Conservation (phyloP, 108 stramenopile species). For the Nannochloropsis gaditana region DNA sequence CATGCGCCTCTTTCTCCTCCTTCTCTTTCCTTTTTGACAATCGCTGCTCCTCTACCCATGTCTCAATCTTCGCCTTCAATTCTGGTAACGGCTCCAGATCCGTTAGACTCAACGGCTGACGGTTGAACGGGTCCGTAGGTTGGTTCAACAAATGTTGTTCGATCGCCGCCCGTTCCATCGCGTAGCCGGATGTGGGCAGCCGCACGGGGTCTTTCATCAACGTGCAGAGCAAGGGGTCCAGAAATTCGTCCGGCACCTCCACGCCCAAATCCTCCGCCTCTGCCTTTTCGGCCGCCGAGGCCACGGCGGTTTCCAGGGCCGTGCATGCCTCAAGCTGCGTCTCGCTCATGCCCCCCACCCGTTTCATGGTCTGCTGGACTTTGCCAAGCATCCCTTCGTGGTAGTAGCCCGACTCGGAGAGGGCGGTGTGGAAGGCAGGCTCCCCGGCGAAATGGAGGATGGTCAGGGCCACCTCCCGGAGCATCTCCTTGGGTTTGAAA, state of each 20-base stretch:
- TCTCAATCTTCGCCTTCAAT: slow-evolving; percentile 79
- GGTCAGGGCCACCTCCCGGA: slow-evolving; percentile 76
- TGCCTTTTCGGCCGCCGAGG: slow-evolving; percentile 75
- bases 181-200: slow-evolving; percentile 78
- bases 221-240: slow-evolving; percentile 77
- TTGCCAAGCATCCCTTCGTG: slow-evolving; percentile 64
- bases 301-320: slow-evolving; percentile 31
- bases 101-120: slow-evolving; percentile 72
- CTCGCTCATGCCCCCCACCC: background rate
- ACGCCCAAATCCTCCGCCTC: slow-evolving; percentile 65
- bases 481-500: slow-evolving; percentile 91
- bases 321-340: background rate
- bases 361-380: slow-evolving; percentile 18
- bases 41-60: slow-evolving; percentile 58
- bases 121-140: slow-evolving; percentile 88
- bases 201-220: slow-evolving; percentile 92
- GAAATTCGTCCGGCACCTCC: slow-evolving; percentile 80
- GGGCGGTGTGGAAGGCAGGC: slow-evolving; percentile 65
- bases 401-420: slow-evolving; percentile 80
- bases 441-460: slow-evolving; percentile 70
- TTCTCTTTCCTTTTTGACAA: background rate
- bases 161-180: slow-evolving; percentile 87
- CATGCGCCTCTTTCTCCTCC: slow-evolving; percentile 53
- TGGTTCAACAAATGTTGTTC: slow-evolving; percentile 91
- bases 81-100: slow-evolving; percentile 79